These are phyloP conservation scores for Nevesoporus exiguus DNA, from an alignment of 768 basidiomycete species.

Conservation along the genomic window DNA sequence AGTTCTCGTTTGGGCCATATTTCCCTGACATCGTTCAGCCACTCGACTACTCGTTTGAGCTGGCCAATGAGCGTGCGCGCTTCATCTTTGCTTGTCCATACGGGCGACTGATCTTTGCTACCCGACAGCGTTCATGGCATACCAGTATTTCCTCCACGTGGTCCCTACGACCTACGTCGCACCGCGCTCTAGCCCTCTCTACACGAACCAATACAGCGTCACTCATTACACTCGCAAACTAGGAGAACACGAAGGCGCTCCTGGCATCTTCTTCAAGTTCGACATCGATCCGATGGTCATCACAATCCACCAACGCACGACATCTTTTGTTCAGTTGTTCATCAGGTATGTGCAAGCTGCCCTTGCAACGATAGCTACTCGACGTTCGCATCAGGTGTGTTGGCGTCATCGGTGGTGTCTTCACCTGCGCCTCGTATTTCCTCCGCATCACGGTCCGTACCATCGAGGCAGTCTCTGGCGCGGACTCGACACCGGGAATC, in stretches of 20 bases:
- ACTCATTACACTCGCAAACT: slow-evolving; percentile 85
- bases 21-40: slow-evolving; percentile 96
- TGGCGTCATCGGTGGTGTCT: slow-evolving; percentile 92
- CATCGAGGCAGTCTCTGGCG: slow-evolving; percentile 58
- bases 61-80: slow-evolving; percentile 56
- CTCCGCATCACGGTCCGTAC: slow-evolving; percentile 61
- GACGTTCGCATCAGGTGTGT: slow-evolving; percentile 47
- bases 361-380: not conserved
- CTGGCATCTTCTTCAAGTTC: slow-evolving; percentile 98
- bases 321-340: slow-evolving; percentile 72
- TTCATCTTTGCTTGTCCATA: not conserved
- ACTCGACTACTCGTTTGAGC: slow-evolving; percentile 84
- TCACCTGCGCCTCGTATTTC: slow-evolving; percentile 80
- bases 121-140: slow-evolving; percentile 73
- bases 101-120: not conserved
- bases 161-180: slow-evolving; percentile 94
- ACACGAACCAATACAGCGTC: slow-evolving; percentile 89
- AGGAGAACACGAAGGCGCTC: slow-evolving; percentile 72
- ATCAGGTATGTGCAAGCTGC: slow-evolving; percentile 48
- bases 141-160: slow-evolving; percentile 93
- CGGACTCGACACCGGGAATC: slow-evolving; percentile 49
- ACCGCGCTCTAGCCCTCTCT: slow-evolving; percentile 57
- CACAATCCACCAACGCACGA: slow-evolving; percentile 86
- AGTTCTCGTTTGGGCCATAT: slow-evolving; percentile 95
- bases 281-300: slow-evolving; percentile 89